Conservation (phyloP, 73 alveolate genomes). For the Paraurostyla sp. region DNA sequence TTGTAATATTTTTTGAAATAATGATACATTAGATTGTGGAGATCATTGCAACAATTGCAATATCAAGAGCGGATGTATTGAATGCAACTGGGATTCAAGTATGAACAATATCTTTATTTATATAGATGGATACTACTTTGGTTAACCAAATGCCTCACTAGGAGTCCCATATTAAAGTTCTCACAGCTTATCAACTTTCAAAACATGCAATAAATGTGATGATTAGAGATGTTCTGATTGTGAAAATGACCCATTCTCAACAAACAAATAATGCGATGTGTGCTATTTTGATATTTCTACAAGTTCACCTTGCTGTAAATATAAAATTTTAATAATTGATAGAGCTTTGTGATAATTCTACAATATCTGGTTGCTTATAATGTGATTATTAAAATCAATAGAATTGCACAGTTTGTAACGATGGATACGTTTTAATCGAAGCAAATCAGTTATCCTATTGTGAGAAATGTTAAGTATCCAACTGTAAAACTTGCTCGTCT, state of each 20-base stretch:
- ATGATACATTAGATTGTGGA: constrained; percentile 2
- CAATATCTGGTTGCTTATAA: constrained; percentile 1
- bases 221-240: constrained; percentile 29
- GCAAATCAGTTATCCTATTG: not conserved
- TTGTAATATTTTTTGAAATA: not conserved
- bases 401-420: not conserved
- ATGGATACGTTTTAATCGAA: not conserved
- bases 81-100: not conserved
- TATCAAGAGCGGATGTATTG: not conserved
- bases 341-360: not conserved
- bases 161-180: constrained; percentile 9
- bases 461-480: not conserved
- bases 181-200: not conserved
- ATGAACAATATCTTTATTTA: not conserved
- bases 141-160: not conserved
- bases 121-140: constrained; percentile 19
- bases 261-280: not conserved
- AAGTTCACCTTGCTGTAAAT: constrained; percentile 3
- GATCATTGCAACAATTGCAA: constrained; percentile 14
- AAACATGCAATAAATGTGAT: constrained; percentile 16
- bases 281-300: not conserved
- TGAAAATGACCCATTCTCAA: not conserved
- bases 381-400: not conserved
- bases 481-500: not conserved
- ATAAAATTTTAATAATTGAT: not conserved